These are phyloP conservation scores for Microsporum audouinii DNA, from an alignment of 2,329 filamentous ascomycete genomes.

Conservation along the genomic window DNA sequence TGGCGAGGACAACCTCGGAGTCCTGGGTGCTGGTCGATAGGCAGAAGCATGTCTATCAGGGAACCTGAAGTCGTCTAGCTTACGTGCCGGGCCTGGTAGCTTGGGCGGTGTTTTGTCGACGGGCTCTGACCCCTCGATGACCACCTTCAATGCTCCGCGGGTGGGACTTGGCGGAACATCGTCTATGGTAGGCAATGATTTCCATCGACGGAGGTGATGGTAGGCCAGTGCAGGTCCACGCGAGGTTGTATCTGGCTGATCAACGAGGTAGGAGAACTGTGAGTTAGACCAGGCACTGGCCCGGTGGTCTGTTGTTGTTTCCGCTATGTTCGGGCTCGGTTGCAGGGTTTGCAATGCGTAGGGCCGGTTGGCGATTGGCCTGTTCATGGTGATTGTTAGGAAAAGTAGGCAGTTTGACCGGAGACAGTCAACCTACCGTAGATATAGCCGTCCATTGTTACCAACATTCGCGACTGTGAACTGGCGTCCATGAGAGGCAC, in stretches of 20 bases:
- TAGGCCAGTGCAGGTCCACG: not conserved
- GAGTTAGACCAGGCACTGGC: constrained; percentile 31
- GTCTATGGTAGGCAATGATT: constrained; percentile 67
- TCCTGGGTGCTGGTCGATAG: constrained; percentile 39
- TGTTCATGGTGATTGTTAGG: not conserved
- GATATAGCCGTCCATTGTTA: constrained; percentile 70
- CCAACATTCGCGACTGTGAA: constrained; percentile 74
- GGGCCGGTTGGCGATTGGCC: constrained; percentile 11
- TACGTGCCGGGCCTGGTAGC: constrained; percentile 71
- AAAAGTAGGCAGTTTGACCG: not conserved
- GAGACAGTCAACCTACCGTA: constrained; percentile 50
- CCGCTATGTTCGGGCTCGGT: constrained; percentile 21
- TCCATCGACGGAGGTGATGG: constrained; percentile 39
- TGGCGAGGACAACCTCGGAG: not conserved
- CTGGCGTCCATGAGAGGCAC: constrained; percentile 46
- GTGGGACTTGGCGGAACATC: constrained; percentile 42
- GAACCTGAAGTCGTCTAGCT: constrained; percentile 70
- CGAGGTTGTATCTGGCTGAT: constrained; percentile 33
- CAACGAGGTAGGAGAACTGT: constrained; percentile 29
- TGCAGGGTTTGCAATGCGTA: constrained; percentile 23
- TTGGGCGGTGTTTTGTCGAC: constrained; percentile 57
- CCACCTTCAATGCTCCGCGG: constrained; percentile 59
- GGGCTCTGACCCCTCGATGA: constrained; percentile 62
- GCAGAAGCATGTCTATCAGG: constrained; percentile 63
- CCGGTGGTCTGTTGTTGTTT: constrained; percentile 25